A percentile compares a stretch with the other conserved stretches of the same genome.
phyloP scores from a whole-genome alignment of 2,329 filamentous ascomycete genomes.

The Neophaeococcomyces mojaviensis region DNA sequence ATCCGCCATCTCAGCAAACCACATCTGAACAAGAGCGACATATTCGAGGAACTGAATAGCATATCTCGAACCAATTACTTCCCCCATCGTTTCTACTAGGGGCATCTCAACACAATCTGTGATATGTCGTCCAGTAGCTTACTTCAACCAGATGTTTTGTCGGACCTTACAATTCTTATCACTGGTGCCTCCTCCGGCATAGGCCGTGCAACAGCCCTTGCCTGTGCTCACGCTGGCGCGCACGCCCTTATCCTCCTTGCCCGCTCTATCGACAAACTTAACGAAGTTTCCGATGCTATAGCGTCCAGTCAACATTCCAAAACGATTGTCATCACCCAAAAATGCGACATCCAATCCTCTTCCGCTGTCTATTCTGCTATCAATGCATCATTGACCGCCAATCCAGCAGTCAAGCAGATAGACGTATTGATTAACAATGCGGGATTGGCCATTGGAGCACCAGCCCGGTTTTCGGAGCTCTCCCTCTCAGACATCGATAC shows the following conservation, averaged over 20 bases:
- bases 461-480: slow-evolving; percentile 35
- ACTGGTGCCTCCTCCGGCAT: not conserved
- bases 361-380: not conserved
- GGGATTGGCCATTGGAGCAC: slow-evolving; percentile 42
- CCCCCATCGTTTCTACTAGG: too few species aligned
- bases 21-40: too few species aligned
- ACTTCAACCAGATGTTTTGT: not conserved
- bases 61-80: too few species aligned
- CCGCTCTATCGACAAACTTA: not conserved
- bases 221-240: not conserved
- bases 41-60: too few species aligned
- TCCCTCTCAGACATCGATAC: slow-evolving; percentile 35
- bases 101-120: too few species aligned
- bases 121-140: not conserved
- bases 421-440: slow-evolving; percentile 25
- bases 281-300: not conserved
- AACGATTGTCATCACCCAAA: not conserved
- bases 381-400: not conserved
- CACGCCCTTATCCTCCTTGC: not conserved
- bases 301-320: not conserved
- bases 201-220: not conserved
- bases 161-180: not conserved
- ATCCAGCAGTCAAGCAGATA: not conserved
- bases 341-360: not conserved
- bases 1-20: too few species aligned